These are phyloP conservation scores for Lactifluus hygrophoroides DNA, from an alignment of 768 basidiomycete species.

Conservation along the genomic window DNA sequence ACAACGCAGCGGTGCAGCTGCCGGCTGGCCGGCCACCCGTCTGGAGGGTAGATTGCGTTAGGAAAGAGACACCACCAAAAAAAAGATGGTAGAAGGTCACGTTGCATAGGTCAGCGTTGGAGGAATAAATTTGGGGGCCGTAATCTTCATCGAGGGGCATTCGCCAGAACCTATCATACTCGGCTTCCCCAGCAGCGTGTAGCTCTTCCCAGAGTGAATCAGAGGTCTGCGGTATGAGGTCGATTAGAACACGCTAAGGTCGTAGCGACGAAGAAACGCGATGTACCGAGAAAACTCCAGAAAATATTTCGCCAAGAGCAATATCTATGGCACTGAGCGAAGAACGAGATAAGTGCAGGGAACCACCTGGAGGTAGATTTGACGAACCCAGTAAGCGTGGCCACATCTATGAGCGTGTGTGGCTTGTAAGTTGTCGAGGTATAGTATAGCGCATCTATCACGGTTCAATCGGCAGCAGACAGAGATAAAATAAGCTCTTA, in stretches of 20 bases:
- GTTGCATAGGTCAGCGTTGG: conserved; percentile 79
- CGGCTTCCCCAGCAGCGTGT: conserved; percentile 56
- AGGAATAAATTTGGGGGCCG: conserved; percentile 63
- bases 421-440: conserved; percentile 69
- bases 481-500: conserved; percentile 24
- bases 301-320: conserved; percentile 67
- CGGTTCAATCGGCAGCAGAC: not conserved
- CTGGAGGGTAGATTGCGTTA: conserved; percentile 28
- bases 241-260: not conserved
- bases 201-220: conserved; percentile 68
- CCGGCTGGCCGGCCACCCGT: conserved; percentile 68
- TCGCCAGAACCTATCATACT: conserved; percentile 83
- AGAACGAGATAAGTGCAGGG: not conserved
- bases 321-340: conserved; percentile 54
- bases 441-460: conserved; percentile 75
- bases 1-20: conserved; percentile 74
- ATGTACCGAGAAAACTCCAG: conserved; percentile 71
- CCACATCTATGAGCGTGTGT: conserved; percentile 78
- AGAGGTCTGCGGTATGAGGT: conserved; percentile 41
- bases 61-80: not conserved
- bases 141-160: conserved; percentile 84
- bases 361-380: conserved; percentile 6
- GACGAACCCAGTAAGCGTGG: conserved; percentile 70
- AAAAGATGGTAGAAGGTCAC: conserved; percentile 33
- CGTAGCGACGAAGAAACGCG: not conserved